phyloP scores from a whole-genome alignment of 106 monocot genomes.

The Agapanthus africanus region DNA sequence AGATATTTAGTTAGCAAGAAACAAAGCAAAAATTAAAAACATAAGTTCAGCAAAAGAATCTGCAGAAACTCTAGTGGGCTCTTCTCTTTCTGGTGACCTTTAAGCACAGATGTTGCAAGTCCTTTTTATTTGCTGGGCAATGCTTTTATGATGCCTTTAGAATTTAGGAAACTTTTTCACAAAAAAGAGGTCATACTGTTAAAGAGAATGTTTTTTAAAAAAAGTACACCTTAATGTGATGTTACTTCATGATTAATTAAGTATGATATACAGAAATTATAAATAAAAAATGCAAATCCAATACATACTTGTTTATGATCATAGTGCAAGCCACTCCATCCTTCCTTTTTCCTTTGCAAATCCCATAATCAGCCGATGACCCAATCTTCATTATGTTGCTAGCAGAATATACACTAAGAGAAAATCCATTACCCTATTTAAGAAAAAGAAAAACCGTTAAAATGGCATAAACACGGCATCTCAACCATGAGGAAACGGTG shows the following conservation, averaged over 20 bases:
- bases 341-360: conserved; percentile 88
- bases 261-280: not conserved
- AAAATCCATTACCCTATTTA: conserved; percentile 60
- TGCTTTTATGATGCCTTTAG: not conserved
- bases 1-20: not conserved
- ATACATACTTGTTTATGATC: conserved; percentile 74
- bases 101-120: not conserved
- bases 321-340: conserved; percentile 84
- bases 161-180: not conserved
- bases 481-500: not conserved
- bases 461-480: not conserved
- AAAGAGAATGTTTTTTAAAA: not conserved
- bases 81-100: not conserved
- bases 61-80: not conserved
- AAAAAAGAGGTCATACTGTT: not conserved
- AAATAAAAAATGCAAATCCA: not conserved
- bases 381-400: conserved; percentile 74
- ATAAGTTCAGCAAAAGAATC: not conserved
- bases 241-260: not conserved
- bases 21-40: not conserved
- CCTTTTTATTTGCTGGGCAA: not conserved
- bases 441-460: not conserved
- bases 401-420: conserved; percentile 60
- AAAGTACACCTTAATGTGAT: not conserved
- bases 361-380: conserved; percentile 62